phyloP scores from a whole-genome alignment of 345 rosid genomes.

The Gossypium ekmanianum region DNA sequence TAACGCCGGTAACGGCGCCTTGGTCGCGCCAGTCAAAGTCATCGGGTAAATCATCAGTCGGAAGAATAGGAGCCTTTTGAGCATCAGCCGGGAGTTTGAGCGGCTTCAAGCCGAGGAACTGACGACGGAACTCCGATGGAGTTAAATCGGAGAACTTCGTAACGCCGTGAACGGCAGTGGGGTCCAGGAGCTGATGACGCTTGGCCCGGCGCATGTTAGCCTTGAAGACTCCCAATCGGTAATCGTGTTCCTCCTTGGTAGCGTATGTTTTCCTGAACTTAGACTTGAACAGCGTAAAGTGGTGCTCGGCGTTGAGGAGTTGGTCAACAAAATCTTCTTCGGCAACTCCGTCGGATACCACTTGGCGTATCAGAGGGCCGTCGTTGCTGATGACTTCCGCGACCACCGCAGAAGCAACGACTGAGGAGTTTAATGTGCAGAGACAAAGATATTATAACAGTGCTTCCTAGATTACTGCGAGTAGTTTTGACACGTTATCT shows the following conservation, averaged over 20 bases:
- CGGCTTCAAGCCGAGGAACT: constrained; percentile 57
- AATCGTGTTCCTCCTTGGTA: constrained; percentile 71
- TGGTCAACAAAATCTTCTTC: constrained; percentile 24
- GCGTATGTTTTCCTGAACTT: constrained; percentile 62
- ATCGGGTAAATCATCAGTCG: constrained; percentile 63
- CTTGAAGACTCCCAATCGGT: constrained; percentile 68
- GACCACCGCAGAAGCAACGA: constrained; percentile 15
- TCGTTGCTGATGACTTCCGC: constrained; percentile 11
- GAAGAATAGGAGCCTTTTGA: constrained; percentile 70
- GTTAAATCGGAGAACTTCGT: constrained; percentile 93
- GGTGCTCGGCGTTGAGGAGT: constrained; percentile 66
- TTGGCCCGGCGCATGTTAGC: constrained; percentile 60
- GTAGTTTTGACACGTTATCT: not conserved
- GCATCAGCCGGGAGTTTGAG: constrained; percentile 72
- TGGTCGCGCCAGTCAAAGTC: constrained; percentile 95
- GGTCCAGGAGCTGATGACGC: constrained; percentile 72
- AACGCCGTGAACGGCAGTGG: constrained; percentile 84
- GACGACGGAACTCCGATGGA: constrained; percentile 64
- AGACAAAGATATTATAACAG: not conserved
- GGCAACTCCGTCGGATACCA: constrained; percentile 41
- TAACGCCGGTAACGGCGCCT: constrained; percentile 81
- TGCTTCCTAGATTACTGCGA: not conserved
- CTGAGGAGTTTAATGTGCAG: not conserved
- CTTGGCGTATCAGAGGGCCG: constrained; percentile 68
- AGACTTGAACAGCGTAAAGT: constrained; percentile 64